phyloP scores from a whole-genome alignment of 2,329 filamentous ascomycete genomes.

The Simplicillium aogashimaense region DNA sequence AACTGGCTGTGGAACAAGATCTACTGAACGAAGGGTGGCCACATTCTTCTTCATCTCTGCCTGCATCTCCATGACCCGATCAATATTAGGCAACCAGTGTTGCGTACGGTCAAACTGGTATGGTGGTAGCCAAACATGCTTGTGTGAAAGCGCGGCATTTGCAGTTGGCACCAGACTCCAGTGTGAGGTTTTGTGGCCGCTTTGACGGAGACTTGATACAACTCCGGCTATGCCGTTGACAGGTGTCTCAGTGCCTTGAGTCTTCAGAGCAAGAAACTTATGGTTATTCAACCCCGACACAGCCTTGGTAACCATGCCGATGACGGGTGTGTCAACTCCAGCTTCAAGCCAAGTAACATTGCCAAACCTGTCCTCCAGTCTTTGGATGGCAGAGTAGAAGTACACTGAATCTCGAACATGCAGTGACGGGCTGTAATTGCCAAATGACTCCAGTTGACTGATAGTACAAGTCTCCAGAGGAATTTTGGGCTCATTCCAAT shows the following conservation, averaged over 20 bases:
- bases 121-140: slow-evolving; percentile 21
- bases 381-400: slow-evolving; percentile 29
- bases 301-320: slow-evolving; percentile 15
- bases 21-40: no score
- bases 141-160: slow-evolving; percentile 12
- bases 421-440: slow-evolving; percentile 13
- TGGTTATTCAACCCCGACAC: no score
- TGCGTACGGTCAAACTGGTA: slow-evolving; percentile 30
- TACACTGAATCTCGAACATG: slow-evolving; percentile 34
- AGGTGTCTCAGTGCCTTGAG: no score
- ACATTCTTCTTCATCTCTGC: no score
- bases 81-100: slow-evolving; percentile 33
- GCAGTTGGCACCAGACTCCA: slow-evolving; percentile 1
- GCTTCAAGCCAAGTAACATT: slow-evolving; percentile 28
- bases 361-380: slow-evolving; percentile 20
- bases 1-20: no score
- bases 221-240: slow-evolving; percentile 1
- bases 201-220: not conserved
- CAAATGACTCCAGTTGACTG: not conserved
- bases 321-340: slow-evolving; percentile 26
- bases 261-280: not conserved
- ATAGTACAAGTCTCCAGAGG: slow-evolving; percentile 6
- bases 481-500: slow-evolving; percentile 2
- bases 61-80: no score
- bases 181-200: slow-evolving; percentile 6